Conservation (phyloP, 2,329 filamentous ascomycete species). For the Laburnicola sp. region DNA sequence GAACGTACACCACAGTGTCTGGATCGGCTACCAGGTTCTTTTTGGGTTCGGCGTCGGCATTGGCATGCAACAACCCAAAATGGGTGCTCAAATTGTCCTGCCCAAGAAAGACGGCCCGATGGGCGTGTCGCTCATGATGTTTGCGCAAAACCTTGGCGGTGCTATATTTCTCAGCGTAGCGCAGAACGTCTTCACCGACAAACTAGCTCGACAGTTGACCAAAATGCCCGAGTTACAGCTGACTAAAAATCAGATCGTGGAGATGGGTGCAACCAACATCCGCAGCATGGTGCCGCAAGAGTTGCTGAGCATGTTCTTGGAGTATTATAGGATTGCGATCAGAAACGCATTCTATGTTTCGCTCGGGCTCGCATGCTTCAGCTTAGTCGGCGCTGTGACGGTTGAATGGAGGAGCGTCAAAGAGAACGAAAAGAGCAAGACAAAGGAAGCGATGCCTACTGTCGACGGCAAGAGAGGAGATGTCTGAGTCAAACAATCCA, state of each 20-base stretch:
- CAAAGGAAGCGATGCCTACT: background rate
- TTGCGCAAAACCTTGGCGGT: slow-evolving; percentile 52
- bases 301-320: slow-evolving; percentile 4
- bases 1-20: slow-evolving; percentile 29
- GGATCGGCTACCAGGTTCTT: slow-evolving; percentile 40
- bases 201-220: slow-evolving; percentile 24
- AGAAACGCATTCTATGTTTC: slow-evolving; percentile 16
- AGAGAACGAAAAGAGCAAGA: background rate
- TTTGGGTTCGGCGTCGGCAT: slow-evolving; percentile 46
- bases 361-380: slow-evolving; percentile 11
- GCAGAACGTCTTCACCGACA: slow-evolving; percentile 43
- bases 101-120: slow-evolving; percentile 43
- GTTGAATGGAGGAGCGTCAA: slow-evolving; percentile 23
- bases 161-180: slow-evolving; percentile 51
- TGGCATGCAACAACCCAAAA: slow-evolving; percentile 48
- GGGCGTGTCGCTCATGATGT: slow-evolving; percentile 45
- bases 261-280: slow-evolving; percentile 22
- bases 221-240: slow-evolving; percentile 25
- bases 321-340: slow-evolving; percentile 14
- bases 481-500: background rate
- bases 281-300: slow-evolving; percentile 15
- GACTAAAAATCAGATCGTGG: slow-evolving; percentile 12
- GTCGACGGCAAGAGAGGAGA: background rate
- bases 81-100: slow-evolving; percentile 48
- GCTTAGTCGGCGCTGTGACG: slow-evolving; percentile 11